A percentile compares a stretch with the other conserved stretches of the same genome.
Conservation (phyloP, 768 basidiomycete species). For the Termitomyces sp. region DNA sequence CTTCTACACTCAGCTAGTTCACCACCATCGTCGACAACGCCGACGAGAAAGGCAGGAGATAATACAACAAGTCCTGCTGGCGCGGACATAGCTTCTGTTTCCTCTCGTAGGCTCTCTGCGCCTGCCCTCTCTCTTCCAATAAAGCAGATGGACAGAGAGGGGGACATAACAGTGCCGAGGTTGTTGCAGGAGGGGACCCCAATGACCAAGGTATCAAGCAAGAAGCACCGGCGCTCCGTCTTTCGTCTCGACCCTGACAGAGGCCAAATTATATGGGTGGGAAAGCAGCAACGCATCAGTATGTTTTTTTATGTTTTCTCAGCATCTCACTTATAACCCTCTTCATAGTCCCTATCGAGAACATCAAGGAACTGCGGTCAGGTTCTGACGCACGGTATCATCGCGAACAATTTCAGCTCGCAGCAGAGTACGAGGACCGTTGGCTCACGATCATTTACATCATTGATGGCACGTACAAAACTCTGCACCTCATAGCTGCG, state of each 20-base stretch:
- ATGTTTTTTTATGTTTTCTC: constrained; percentile 45
- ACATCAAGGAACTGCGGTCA: constrained; percentile 83
- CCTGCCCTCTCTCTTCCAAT: constrained; percentile 9
- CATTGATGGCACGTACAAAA: constrained; percentile 73
- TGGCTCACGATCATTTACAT: constrained; percentile 91
- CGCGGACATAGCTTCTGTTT: background rate
- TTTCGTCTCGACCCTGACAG: constrained; percentile 76
- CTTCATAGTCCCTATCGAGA: constrained; percentile 72
- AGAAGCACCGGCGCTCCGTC: constrained; percentile 64
- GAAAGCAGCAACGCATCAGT: constrained; percentile 61
- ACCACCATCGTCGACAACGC: constrained; percentile 1
- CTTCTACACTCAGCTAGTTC: constrained; percentile 1
- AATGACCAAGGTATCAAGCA: constrained; percentile 81
- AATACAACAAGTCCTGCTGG: background rate
- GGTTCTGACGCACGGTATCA: constrained; percentile 72
- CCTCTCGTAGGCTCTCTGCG: constrained; percentile 2
- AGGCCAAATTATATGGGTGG: constrained; percentile 76
- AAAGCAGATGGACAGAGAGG: constrained; percentile 9
- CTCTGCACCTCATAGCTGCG: constrained; percentile 76
- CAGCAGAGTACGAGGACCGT: constrained; percentile 60
- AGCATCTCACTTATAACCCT: background rate
- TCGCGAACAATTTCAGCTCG: constrained; percentile 67
- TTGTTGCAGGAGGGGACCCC: constrained; percentile 56
- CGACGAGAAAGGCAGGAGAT: background rate
- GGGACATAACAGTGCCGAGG: constrained; percentile 43